Evolutionary conservation across 2,329 filamentous ascomycete species (phyloP).

Genomic region (Alternaria postmessia): DNA sequence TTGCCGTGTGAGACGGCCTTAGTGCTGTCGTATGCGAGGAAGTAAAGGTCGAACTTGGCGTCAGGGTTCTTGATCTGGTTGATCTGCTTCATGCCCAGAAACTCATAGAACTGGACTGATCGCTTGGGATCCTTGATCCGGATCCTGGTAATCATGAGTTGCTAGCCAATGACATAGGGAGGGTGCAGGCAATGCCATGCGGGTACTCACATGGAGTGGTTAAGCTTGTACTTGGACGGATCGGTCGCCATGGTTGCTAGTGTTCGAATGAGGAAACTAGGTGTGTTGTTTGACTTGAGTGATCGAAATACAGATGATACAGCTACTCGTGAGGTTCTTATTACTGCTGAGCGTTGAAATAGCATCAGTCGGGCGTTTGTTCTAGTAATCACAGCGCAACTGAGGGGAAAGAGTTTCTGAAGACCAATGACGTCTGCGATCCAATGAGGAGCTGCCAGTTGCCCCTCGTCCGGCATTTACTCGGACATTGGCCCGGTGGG

Average conservation of each 20-base stretch:
- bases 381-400: neutral
- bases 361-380: conserved; percentile 33
- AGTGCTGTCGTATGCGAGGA: conserved; percentile 85
- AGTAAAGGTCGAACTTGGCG: conserved; percentile 93
- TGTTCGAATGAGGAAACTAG: conserved; percentile 27
- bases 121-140: conserved; percentile 92
- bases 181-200: conserved; percentile 13
- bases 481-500: conserved; percentile 16
- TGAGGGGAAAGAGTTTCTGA: conserved; percentile 38
- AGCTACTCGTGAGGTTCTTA: conserved; percentile 14
- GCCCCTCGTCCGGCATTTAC: conserved; percentile 30
- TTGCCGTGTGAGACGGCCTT: conserved; percentile 76
- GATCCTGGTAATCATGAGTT: conserved; percentile 51
- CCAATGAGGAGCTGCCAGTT: conserved; percentile 16
- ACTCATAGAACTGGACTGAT: conserved; percentile 89
- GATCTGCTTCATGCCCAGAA: conserved; percentile 85
- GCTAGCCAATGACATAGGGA: conserved; percentile 9
- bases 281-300: conserved; percentile 15
- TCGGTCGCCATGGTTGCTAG: conserved; percentile 65
- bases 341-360: conserved; percentile 25
- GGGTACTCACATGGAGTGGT: conserved; percentile 62
- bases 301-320: conserved; percentile 14
- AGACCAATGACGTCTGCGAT: conserved; percentile 30
- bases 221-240: conserved; percentile 70
- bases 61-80: conserved; percentile 84